Percentiles rank a stretch among this genome's conserved stretches.
Evolutionary conservation across 2,329 filamentous ascomycete species (phyloP).

Genomic region (Fusarium zealandicum): DNA sequence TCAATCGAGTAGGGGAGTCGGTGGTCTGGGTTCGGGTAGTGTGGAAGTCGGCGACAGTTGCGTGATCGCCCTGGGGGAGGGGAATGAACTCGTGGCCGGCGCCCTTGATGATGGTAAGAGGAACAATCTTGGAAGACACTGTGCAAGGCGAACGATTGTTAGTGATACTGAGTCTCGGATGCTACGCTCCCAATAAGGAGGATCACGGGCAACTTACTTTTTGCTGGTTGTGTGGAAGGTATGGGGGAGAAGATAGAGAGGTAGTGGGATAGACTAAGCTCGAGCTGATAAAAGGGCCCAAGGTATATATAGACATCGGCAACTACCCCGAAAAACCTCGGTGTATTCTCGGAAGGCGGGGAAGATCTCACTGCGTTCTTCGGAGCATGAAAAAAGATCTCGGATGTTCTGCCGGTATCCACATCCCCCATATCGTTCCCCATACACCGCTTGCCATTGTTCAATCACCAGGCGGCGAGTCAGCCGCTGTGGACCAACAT

Average conservation of each 20-base stretch:
- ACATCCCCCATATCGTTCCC: not conserved
- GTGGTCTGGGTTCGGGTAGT: slow-evolving; percentile 37
- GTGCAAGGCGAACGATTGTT: not conserved
- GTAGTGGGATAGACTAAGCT: not conserved
- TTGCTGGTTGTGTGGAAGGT: not conserved
- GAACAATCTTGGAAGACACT: slow-evolving; percentile 36
- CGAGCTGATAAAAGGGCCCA: not conserved
- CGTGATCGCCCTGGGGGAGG: slow-evolving; percentile 35
- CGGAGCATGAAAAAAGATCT: not conserved
- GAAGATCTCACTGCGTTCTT: no score
- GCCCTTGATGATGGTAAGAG: slow-evolving; percentile 39
- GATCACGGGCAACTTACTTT: not conserved
- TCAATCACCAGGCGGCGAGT: no score
- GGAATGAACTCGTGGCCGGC: slow-evolving; percentile 38
- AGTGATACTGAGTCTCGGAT: not conserved
- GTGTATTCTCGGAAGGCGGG: slow-evolving; percentile 10
- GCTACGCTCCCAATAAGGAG: no score
- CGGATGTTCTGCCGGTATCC: slow-evolving; percentile 8
- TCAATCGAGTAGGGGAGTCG: slow-evolving; percentile 34
- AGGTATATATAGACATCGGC: not conserved
- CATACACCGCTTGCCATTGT: no score
- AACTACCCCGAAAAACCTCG: not conserved
- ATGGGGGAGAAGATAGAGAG: not conserved
- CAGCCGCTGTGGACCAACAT: no score
- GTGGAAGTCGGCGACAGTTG: slow-evolving; percentile 38